phyloP scores from a whole-genome alignment of 2,329 filamentous ascomycete species.

The Fusarium torreyae region DNA sequence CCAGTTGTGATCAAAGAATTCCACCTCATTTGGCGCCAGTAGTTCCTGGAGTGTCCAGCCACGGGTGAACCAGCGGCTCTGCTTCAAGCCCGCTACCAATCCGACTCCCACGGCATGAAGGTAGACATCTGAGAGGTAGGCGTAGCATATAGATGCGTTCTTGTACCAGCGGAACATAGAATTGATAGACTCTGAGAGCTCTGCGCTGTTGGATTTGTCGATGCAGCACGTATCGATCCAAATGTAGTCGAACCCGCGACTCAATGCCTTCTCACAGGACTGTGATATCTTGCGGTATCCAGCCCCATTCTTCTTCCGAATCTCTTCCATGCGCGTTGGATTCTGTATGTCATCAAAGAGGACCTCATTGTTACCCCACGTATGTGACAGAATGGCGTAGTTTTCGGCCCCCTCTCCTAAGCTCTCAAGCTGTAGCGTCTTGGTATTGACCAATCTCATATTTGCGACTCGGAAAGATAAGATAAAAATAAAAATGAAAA shows the following conservation, averaged over 20 bases:
- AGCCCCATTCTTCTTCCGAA: constrained; percentile 38
- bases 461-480: constrained; percentile 15
- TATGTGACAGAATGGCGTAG: constrained; percentile 50
- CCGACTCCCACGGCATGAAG: constrained; percentile 31
- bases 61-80: constrained; percentile 47
- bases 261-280: constrained; percentile 44
- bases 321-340: constrained; percentile 39
- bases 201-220: constrained; percentile 48
- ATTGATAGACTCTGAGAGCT: constrained; percentile 48
- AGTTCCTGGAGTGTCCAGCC: constrained; percentile 50
- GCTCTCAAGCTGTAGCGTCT: constrained; percentile 46
- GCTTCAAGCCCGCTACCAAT: constrained; percentile 34
- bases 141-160: constrained; percentile 43
- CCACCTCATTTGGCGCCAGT: constrained; percentile 46
- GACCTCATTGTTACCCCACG: constrained; percentile 48
- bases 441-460: constrained; percentile 51
- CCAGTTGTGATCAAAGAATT: constrained; percentile 49
- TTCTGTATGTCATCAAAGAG: constrained; percentile 44
- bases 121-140: constrained; percentile 46
- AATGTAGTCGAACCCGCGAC: constrained; percentile 43
- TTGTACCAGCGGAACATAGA: constrained; percentile 50
- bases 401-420: constrained; percentile 34
- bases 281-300: constrained; percentile 45
- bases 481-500: constrained; percentile 9
- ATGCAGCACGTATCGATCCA: constrained; percentile 52